Base-by-base conservation (phyloP, 306 rosid genomes). In the Dalbergia cultrata region DNA sequence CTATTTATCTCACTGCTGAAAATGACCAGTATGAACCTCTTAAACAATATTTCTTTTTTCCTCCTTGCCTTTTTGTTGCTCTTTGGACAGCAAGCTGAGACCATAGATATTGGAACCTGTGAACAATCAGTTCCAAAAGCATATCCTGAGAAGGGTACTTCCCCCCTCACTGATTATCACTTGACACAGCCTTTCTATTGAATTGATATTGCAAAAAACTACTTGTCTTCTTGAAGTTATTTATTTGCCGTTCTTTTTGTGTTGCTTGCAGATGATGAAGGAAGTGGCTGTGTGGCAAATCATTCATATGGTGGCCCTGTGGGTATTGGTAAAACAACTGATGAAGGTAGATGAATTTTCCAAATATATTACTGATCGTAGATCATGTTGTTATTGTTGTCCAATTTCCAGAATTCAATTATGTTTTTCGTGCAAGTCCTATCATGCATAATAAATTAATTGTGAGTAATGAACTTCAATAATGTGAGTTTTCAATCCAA, bases 101-200 rank as follows among this genome's bases (percentile, higher is more conserved):
- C 97, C 75, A 89, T 96, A 86, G 99, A 96, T 88, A 96, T 96
- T 81, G 79, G 93, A 83, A 96, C 99, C 81, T 93, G 97, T 87
- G 99, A 93, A 74, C 98, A 89, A 75, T 81, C 94, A 52, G 86
- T 92, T 87, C 97, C 97, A 8, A 96, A 86, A 90, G 97, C 98
- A 50, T 90, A 88, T 85, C 97, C 97, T 53, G 90, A 85, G 61
- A 89, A 90, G 83, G 97, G 97, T 96, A 93, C 59, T 75, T 82
- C 71, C 54, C 68, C 54, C 65, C 74, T 79, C 69, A 21, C 54
- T 72, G 76, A 31, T 60, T 52, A 47, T 77, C 79, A 60, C 13
- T 77, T 70, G 75, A 53, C 18, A 31, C 43, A 34, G 59, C 75
- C 12, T 77, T 63, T 45, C 67, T 21, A 71, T 61, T 50, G 34